Base-by-base conservation (phyloP, 805 yeast genomes). In the Wickerhamiella brachini region DNA sequence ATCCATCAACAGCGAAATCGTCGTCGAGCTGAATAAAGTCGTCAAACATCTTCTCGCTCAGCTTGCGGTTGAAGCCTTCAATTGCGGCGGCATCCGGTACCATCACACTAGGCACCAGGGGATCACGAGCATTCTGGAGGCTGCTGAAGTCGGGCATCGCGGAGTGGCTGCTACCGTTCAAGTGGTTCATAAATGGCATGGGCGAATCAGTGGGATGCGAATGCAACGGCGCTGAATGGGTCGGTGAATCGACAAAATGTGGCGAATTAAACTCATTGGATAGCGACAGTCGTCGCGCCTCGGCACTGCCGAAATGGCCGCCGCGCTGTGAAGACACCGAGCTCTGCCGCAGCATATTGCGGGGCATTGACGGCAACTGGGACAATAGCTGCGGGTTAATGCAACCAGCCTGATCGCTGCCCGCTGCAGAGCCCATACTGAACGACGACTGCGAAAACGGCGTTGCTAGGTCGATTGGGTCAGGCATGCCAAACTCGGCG, bases 401-500 rank as follows among this genome's bases (percentile, higher is more conserved):
- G 31, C 47, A 17, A 10, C 29, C 39, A 4, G 39, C 21, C 24
- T 13, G 13, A 24, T 18, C 24, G 23, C 17, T 18, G 21, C 24
- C 47, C 6, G 44, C 13, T 8, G 44, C 10, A 13, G 44, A 12
- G 22, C 24, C 44, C 44, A 21, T 21, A 7, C n/a, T 20, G 24
- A 41, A 41, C 24, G 22, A 20, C 24, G 44, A 41, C 44, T 20
- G 44, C 22, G 39, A 45, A 18, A 26, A 29, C 6, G 38, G 39
- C 29, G 47, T 26, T 9, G 29, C 38, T 17, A 45, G n/a, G 21
- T 26, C 39, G n/a, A 29, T 62, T 47, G 46, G 34, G 13, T 39
- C 51, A 15, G 42, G 39, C 18, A 46, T 34, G 43, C 15, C 29
- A 59, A 56, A 29, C 69, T 67, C 5, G 69, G 68, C 48, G 64